Percentiles rank a stretch among this genome's conserved stretches.
phyloP scores from a whole-genome alignment of 2,329 filamentous ascomycete genomes.

The Aspergillus glaucus region DNA sequence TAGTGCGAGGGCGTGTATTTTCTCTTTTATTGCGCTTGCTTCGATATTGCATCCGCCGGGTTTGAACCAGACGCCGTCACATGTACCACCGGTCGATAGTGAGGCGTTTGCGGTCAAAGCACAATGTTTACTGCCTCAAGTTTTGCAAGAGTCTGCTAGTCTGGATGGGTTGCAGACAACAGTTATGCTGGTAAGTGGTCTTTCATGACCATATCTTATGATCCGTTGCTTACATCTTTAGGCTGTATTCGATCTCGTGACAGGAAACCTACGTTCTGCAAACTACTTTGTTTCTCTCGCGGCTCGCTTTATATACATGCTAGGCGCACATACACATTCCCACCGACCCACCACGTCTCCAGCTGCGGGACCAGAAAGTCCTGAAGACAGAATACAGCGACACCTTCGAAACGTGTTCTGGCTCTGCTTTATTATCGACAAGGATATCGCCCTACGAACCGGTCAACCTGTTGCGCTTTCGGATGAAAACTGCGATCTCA shows the following conservation, averaged over 20 bases:
- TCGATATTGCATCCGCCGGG: slow-evolving; percentile 19
- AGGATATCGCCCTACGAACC: slow-evolving; percentile 50
- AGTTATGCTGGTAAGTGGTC: slow-evolving; percentile 43
- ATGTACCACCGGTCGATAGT: slow-evolving; percentile 27
- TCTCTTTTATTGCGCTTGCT: slow-evolving; percentile 43
- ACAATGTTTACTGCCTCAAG: slow-evolving; percentile 37
- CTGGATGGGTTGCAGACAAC: slow-evolving; percentile 42
- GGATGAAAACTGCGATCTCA: slow-evolving; percentile 50
- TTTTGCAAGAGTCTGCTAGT: slow-evolving; percentile 38
- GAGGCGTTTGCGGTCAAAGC: slow-evolving; percentile 39
- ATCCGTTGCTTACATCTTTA: too few relatives aligned
- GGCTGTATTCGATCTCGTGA: slow-evolving; percentile 41
- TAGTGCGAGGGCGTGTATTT: slow-evolving; percentile 43
- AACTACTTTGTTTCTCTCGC: slow-evolving; percentile 42
- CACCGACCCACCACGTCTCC: slow-evolving; percentile 20
- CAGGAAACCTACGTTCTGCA: slow-evolving; percentile 43
- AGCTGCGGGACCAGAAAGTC: slow-evolving; percentile 5
- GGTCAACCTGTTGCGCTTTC: slow-evolving; percentile 48
- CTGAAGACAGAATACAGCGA: slow-evolving; percentile 13
- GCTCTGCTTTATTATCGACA: slow-evolving; percentile 51
- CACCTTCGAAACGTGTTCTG: slow-evolving; percentile 46
- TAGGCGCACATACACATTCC: slow-evolving; percentile 41
- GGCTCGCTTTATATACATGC: slow-evolving; percentile 44
- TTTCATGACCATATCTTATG: neutral
- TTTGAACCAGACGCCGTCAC: slow-evolving; percentile 1